Evolutionary conservation across 2,329 filamentous ascomycete species (phyloP).

Genomic region (Decorospora gaudefroyi): DNA sequence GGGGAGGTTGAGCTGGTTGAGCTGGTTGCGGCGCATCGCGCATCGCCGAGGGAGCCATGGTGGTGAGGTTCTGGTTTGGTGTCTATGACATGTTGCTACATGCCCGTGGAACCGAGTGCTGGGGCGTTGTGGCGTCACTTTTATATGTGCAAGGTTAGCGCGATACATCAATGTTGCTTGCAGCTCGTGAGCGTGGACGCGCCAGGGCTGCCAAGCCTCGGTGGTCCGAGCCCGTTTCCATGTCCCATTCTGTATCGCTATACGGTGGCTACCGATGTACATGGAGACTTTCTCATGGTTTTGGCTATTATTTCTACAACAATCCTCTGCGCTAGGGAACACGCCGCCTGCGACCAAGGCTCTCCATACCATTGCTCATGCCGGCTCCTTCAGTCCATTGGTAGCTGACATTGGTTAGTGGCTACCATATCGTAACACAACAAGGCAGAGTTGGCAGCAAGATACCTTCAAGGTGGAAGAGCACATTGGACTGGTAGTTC

Average conservation of each 20-base stretch:
- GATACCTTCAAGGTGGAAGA: conserved; percentile 94
- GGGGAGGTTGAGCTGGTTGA: conserved; percentile 59
- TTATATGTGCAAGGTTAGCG: conserved; percentile 22
- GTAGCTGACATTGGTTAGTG: conserved; percentile 62
- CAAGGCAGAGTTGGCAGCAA: conserved; percentile 17
- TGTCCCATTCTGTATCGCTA: too few species aligned
- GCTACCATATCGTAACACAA: not conserved
- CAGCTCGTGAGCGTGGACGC: conserved; percentile 24
- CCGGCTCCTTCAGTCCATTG: conserved; percentile 78
- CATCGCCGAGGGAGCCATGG: conserved; percentile 46
- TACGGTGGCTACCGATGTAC: too few species aligned
- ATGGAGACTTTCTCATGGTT: too few species aligned
- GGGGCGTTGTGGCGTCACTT: conserved; percentile 21
- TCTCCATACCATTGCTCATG: conserved; percentile 50
- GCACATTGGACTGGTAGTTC: conserved; percentile 97
- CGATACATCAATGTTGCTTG: conserved; percentile 23
- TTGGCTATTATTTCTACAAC: too few species aligned
- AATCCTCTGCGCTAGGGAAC: not conserved
- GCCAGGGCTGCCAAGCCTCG: conserved; percentile 18
- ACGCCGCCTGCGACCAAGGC: not conserved
- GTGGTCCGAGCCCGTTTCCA: conserved; percentile 34
- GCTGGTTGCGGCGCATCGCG: conserved; percentile 48
- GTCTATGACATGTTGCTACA: conserved; percentile 36
- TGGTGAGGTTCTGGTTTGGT: conserved; percentile 12
- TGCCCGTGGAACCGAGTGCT: too few species aligned